Evolutionary conservation across 257 asterid genomes (phyloP), one percentile per base, ranked within the genome.

Genomic region (Nicotiana undulata): DNA sequence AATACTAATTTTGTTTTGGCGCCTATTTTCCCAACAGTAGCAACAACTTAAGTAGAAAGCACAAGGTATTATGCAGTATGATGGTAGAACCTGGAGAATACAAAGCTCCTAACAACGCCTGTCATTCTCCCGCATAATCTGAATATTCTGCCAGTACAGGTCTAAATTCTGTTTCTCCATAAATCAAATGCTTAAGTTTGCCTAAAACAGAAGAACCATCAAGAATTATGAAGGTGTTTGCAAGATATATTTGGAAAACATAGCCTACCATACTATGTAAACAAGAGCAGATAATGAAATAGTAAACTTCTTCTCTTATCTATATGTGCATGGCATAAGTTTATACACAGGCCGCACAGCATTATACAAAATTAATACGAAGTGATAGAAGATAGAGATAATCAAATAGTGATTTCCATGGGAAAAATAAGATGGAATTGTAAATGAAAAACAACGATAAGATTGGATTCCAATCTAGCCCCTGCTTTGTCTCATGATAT

Each of bases 101-200:
- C 28, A 26, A 26, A 26, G 28, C 28, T 26, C 28, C 28, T 26
- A 26, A 26, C 28, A 26, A 26, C 28, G 28, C 28, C 1, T 26
- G 52, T 83, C 83, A 52, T 83, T 83, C 81, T 83, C 86, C 31
- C 52, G 59, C 83, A 72, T 72, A 61, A 83, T 83, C 64, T 79
- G 51, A 46, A 82, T 79, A 75, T 83, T 83, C 46, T 81, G 77
- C 64, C 81, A 49, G 72, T 83, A 83, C 60, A 83, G 53, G 81
- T 83, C 68, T 32, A 82, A 79, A 79, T 83, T 83, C 67, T 79
- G 80, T 15, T 68, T 79, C 44, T 83, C 86, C 86, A 83, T 82
- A 12, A 59, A 81, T 75, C 61, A 55, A 55, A n/a, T 74, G 40
- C 61, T 74, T 49, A 24, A 49, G 22, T 24, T 74, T 16, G 24